Base-by-base conservation (phyloP, 139 green algal species). In the Zygnema cylindricum region DNA sequence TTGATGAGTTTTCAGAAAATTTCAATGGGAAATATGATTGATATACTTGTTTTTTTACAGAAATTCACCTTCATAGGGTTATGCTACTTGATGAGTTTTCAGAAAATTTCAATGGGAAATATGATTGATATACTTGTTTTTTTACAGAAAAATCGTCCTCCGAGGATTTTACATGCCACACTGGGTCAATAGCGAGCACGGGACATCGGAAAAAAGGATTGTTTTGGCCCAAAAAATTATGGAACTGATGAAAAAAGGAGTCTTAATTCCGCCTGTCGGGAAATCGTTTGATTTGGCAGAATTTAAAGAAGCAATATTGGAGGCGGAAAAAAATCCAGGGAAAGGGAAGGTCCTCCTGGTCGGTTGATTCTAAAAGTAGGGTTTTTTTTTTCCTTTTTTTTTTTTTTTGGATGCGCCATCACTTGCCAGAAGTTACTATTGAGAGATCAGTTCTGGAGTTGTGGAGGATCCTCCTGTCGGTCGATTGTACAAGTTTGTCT, bases 281-380 rank as follows among this genome's bases (percentile, higher is more conserved):
- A 32, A 83, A 41, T 33, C 43, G 49, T 88, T 57, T 35, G 49
- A 82, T 32, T 55, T 88, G 30, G 54, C n/a, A 16, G 82, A 88
- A 3, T 71, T 88, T 55, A 41, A 55, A 43, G 23, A 11, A 32
- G 82, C 82, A 54, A 43, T 88, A 32, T 21, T 69, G 25, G 36
- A 88, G 25, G 55, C 55, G 2, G 1, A 82, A n/a, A 1, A 82
- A 1, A 38, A 32, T 33, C 42, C n/a, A 21, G 30, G 40, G 11
- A 2, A 39, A 39, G 79, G 79, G 3, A 86, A 86, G 39, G 79
- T 86, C 1, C 49, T 86, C 79, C 79, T 86, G 1, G 79, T 86
- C 23, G 42, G 79, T 35, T 86, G 54, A 85, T 63, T 63, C 49
- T 63, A 16, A 63, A n/a, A n/a, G n/a, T n/a, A n/a, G n/a, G n/a